Base-by-base conservation (phyloP, 331 rosid genomes). In the Ulmus americana region DNA sequence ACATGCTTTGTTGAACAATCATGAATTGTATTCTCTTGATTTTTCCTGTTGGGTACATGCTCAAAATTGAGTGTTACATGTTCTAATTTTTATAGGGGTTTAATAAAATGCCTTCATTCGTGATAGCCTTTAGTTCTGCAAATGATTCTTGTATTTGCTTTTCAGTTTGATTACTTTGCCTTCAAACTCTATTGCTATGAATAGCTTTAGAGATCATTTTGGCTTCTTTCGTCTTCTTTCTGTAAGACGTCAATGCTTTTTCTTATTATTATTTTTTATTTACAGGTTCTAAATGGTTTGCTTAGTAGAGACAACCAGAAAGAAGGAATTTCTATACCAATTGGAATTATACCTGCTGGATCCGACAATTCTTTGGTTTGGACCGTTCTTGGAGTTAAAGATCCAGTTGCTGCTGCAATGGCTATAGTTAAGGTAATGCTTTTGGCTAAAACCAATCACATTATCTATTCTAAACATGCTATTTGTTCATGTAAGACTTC, bases 341-440 rank as follows among this genome's bases (percentile, higher is more conserved):
- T 94, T 80, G 99, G 99, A 74, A 94, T 94, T 77, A 84, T 94
- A 42, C 99, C 99, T 3, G 99, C 99, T 68, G 99, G 99, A 66
- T 94, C 99, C 59, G 99, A 94, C 80, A 94, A 94, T 77, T 94
- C 99, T 46, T 70, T 94, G 68, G 95, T 90, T 77, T 89, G 99
- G 97, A 94, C 99, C 71, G 99, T 94, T 77, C 99, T 94, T 81
- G 99, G 99, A 43, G 99, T 94, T 61, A 76, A 95, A 78, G 99
- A 94, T 80, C 95, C 97, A 10, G 71, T 89, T 74, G 87, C 99
- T 77, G 99, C 99, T 43, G 99, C 99, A 64, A 89, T 94, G 85
- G 88, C 99, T 61, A 94, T 94, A 75, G 95, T 94, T 16, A 94
- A 94, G 99, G 99, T 94, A 84, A 74, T 50, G n/a, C 63, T 59